phyloP scores from a whole-genome alignment of 352 stramenopile species.

The Phytophthora colocasiae region DNA sequence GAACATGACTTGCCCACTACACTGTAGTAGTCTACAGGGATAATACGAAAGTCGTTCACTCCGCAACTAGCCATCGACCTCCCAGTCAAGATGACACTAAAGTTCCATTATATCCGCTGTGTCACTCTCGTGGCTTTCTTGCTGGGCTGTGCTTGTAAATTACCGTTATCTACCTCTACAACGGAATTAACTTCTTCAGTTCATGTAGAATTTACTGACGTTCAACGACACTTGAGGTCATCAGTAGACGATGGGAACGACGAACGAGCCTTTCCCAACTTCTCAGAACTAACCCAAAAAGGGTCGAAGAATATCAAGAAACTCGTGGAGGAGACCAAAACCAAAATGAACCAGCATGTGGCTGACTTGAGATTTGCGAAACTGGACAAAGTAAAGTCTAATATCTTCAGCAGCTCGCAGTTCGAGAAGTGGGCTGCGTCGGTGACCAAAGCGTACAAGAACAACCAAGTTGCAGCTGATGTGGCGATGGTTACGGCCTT shows the following conservation, averaged over 20 bases:
- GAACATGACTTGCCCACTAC: no score
- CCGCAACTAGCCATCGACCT: no score
- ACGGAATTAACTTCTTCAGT: no score
- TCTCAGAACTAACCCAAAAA: not conserved
- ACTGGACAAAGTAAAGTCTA: not conserved
- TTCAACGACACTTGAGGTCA: not conserved
- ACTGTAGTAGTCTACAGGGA: no score
- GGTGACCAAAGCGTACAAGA: slow-evolving; percentile 7
- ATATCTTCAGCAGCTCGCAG: not conserved
- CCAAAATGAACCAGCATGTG: not conserved
- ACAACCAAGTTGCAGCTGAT: not conserved
- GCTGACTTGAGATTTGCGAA: not conserved
- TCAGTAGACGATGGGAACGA: not conserved
- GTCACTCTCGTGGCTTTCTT: no score
- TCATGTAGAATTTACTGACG: not conserved
- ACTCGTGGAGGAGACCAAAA: not conserved
- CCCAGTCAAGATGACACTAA: no score
- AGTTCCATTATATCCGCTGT: no score
- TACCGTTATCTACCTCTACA: not conserved
- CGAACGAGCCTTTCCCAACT: not conserved
- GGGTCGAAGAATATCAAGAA: slow-evolving; percentile 11
- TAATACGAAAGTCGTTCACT: no score
- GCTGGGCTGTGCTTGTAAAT: no score
- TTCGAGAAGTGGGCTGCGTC: slow-evolving; percentile 3
- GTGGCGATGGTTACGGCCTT: not conserved